Conservation (phyloP, 768 basidiomycete species). For the Leccinum incarnatum region DNA sequence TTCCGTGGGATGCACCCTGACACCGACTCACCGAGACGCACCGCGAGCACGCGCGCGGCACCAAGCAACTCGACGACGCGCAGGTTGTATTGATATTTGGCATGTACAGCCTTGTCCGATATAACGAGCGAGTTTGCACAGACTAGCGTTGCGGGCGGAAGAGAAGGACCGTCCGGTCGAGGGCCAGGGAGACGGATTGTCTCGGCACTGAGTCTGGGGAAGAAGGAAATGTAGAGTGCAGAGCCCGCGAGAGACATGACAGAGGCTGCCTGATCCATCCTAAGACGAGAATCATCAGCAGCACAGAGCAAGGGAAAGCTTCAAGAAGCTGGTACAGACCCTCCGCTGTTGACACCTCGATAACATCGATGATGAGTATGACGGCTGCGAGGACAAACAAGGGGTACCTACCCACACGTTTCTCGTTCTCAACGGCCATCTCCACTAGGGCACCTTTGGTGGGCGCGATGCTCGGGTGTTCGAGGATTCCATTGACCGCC, state of each 20-base stretch:
- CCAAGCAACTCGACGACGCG: constrained; percentile 87
- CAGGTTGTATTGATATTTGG: constrained; percentile 80
- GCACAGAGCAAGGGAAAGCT: not conserved
- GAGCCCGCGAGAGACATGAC: constrained; percentile 70
- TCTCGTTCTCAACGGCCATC: constrained; percentile 83
- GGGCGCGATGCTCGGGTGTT: constrained; percentile 14
- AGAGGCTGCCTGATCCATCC: constrained; percentile 91
- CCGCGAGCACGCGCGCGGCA: constrained; percentile 70
- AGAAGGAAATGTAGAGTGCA: constrained; percentile 80
- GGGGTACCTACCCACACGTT: constrained; percentile 57
- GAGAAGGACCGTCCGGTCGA: constrained; percentile 8
- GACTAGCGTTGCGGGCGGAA: constrained; percentile 30
- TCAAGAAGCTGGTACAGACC: constrained; percentile 41
- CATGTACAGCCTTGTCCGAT: constrained; percentile 74
- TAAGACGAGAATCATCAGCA: constrained; percentile 23
- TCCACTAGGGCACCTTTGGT: constrained; percentile 72
- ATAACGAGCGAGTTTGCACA: constrained; percentile 62
- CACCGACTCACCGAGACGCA: constrained; percentile 40
- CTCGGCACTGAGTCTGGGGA: constrained; percentile 64
- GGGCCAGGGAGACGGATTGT: constrained; percentile 59
- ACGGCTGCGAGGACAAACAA: not conserved
- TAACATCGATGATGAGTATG: not conserved
- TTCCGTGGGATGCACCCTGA: constrained; percentile 37
- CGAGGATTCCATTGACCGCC: constrained; percentile 66
- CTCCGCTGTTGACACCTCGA: constrained; percentile 72